These are phyloP conservation scores for Euptelea pleiosperma DNA, from an alignment of 164 flowering plant species.

Conservation along the genomic window DNA sequence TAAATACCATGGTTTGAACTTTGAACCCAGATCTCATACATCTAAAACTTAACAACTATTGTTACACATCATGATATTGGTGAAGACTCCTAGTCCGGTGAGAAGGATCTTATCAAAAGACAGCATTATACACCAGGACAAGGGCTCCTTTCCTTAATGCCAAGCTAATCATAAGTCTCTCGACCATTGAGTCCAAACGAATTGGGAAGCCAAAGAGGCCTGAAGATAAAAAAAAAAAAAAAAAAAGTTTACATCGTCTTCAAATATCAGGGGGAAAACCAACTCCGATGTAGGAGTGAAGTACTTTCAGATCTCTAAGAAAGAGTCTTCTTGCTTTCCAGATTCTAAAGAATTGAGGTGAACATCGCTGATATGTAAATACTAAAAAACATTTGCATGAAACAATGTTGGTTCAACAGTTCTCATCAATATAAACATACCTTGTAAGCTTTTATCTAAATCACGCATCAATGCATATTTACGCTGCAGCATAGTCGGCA, in stretches of 20 bases:
- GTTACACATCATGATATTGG: too few relatives aligned
- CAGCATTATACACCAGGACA: too few relatives aligned
- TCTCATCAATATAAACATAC: constrained; percentile 29
- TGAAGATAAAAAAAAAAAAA: not conserved
- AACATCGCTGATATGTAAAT: not conserved
- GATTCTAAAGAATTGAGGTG: not conserved
- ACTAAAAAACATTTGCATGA: not conserved
- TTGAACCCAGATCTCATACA: too few relatives aligned
- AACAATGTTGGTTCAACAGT: not conserved
- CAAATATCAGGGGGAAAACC: not conserved
- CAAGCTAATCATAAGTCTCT: not conserved
- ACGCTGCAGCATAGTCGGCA: constrained; percentile 68
- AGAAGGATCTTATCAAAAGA: not conserved
- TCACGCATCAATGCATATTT: constrained; percentile 76
- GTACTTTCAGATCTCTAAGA: not conserved
- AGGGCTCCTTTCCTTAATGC: not conserved
- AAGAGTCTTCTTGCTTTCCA: not conserved
- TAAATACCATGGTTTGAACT: too few relatives aligned
- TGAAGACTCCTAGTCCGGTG: not conserved
- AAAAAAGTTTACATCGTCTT: not conserved
- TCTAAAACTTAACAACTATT: too few relatives aligned
- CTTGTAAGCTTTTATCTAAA: constrained; percentile 84
- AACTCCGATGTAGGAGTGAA: not conserved
- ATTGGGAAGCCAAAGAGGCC: too few relatives aligned
- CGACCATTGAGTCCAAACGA: not conserved